Percentiles rank a stretch among this genome's conserved stretches.
These are phyloP conservation scores for Planoprotostelium fungivorum DNA, from an alignment of 78 protist species.

Conservation along the genomic window DNA sequence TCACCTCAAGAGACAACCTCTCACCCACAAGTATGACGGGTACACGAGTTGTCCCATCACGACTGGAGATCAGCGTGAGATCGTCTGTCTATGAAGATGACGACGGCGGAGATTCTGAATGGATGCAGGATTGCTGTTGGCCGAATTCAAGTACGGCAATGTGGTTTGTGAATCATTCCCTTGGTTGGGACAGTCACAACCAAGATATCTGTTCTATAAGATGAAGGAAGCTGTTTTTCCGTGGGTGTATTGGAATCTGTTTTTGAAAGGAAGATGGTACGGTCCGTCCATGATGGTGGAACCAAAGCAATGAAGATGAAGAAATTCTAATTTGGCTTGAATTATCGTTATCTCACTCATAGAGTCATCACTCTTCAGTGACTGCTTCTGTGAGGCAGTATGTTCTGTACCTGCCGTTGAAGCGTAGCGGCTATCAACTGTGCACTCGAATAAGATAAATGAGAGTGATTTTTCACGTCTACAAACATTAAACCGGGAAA, in stretches of 20 bases:
- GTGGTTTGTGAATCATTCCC: conserved; percentile 33
- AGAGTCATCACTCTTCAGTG: too few relatives aligned
- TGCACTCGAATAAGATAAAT: too few relatives aligned
- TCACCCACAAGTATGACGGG: conserved; percentile 55
- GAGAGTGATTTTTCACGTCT: too few relatives aligned
- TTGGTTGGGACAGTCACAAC: not conserved
- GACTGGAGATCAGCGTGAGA: conserved; percentile 8
- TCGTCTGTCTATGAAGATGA: not conserved
- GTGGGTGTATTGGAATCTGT: not conserved
- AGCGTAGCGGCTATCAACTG: too few relatives aligned
- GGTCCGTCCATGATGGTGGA: not conserved
- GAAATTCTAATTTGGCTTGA: too few relatives aligned
- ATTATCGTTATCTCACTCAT: too few relatives aligned
- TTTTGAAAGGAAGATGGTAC: not conserved
- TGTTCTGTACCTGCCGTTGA: too few relatives aligned
- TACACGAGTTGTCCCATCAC: conserved; percentile 74
- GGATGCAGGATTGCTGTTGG: conserved; percentile 22
- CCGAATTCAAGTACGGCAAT: conserved; percentile 50
- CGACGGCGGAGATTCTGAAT: not conserved
- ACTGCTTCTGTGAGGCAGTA: too few relatives aligned
- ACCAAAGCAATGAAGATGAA: too few relatives aligned
- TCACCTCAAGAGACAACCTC: conserved; percentile 31
- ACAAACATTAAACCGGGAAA: too few relatives aligned
- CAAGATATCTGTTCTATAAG: not conserved
- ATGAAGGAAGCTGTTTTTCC: not conserved